Evolutionary conservation across 2,329 filamentous ascomycete species (phyloP), one percentile per base, ranked within the genome.

Genomic region (Microsporum canis): DNA sequence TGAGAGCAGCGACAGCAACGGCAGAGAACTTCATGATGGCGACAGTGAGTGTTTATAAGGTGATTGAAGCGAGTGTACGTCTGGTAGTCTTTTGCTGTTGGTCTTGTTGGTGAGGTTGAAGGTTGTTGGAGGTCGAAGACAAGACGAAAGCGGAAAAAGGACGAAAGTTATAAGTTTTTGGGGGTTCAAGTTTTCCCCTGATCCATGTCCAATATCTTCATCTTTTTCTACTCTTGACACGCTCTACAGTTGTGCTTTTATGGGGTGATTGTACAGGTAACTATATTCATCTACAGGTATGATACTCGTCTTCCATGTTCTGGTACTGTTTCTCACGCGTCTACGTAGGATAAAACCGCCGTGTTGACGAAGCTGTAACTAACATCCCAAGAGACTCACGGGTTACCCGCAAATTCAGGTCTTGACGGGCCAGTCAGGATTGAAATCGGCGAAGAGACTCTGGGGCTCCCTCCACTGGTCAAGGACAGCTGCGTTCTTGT

Each of bases 1-100:
- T 78, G 62, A 84, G 73, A 73, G 78, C 78, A 66, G 81, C 77
- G 56, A 84, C 72, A 66, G 81, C 78, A 67, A 84, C 72, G 63
- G 78, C 70, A 62, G 79, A 71, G 64, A 74, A 63, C 74, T 80
- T 81, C 80, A 82, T 82, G 43, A 55, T 74, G 65, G 57, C n/a
- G 39, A 14, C 17, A 1, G 17, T n/a, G 41, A 38, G 51, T 14
- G 14, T 41, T 23, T 43, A 47, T 36, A 39, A 43, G 34, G 39
- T n/a, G 14, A 43, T 12, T n/a, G 39, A n/a, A 43, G 2, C 1
- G 39, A 17, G 39, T n/a, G 39, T 41, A 41, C 12, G 12, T 8
- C 38, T n/a, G 17, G 14, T 41, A 3, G 39, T n/a, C n/a, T 4
- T 4, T 41, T 3, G 39, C n/a, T 43, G 39, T 14, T n/a, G 39